Conservation (phyloP, 2,329 filamentous ascomycete species). For the Septoria linicola region DNA sequence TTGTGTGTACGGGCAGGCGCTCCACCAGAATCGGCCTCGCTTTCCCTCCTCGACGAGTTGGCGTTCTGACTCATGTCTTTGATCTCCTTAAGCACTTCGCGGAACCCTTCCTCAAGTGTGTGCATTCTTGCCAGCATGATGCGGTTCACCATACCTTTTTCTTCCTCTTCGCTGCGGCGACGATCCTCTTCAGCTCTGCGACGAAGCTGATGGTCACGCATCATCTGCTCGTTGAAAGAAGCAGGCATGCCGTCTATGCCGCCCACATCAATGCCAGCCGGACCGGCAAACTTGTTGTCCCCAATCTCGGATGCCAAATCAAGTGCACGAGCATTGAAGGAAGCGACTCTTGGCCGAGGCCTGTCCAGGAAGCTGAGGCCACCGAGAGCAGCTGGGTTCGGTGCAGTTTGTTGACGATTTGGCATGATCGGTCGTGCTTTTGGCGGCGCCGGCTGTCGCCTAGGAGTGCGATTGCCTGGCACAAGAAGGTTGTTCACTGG, state of each 20-base stretch:
- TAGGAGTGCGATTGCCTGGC: slow-evolving; percentile 34
- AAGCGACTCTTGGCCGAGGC: slow-evolving; percentile 52
- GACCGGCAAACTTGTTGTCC: slow-evolving; percentile 59
- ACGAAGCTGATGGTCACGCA: slow-evolving; percentile 53
- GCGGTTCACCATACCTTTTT: slow-evolving; percentile 72
- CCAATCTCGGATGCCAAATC: slow-evolving; percentile 73
- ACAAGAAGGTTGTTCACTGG: slow-evolving; percentile 27
- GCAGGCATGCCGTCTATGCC: slow-evolving; percentile 39
- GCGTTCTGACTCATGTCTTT: slow-evolving; percentile 33
- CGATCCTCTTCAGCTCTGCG: slow-evolving; percentile 42
- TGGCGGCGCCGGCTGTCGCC: slow-evolving; percentile 36
- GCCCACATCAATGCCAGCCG: slow-evolving; percentile 48
- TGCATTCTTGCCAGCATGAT: slow-evolving; percentile 89
- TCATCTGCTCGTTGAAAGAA: slow-evolving; percentile 51
- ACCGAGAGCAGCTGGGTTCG: slow-evolving; percentile 9
- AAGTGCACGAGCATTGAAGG: slow-evolving; percentile 61
- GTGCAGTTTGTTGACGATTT: slow-evolving; percentile 39
- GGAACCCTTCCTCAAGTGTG: slow-evolving; percentile 85
- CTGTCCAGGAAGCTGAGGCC: slow-evolving; percentile 33
- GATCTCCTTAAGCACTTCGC: slow-evolving; percentile 56
- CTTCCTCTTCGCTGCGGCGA: slow-evolving; percentile 45
- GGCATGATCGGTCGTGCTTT: slow-evolving; percentile 60
- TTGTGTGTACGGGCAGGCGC: not conserved
- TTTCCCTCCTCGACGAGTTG: slow-evolving; percentile 32
- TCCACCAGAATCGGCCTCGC: slow-evolving; percentile 30